phyloP scores from a whole-genome alignment of 768 basidiomycete genomes.

The Lactarius indigo region DNA sequence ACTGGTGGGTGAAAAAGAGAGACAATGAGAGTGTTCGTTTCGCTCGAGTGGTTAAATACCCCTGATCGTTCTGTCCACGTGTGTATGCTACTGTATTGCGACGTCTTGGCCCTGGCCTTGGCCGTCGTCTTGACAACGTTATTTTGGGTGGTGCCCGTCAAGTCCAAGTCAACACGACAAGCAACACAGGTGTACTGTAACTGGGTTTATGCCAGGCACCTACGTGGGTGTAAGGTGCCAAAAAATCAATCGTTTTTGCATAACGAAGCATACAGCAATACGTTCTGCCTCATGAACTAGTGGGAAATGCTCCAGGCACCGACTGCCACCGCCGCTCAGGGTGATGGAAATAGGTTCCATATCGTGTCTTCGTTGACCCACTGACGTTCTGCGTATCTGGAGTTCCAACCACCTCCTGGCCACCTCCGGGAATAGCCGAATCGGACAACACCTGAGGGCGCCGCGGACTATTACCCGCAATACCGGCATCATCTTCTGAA shows the following conservation, averaged over 20 bases:
- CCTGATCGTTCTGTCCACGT: background rate
- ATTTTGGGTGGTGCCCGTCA: background rate
- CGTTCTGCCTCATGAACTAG: slow-evolving; percentile 3
- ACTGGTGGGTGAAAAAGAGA: background rate
- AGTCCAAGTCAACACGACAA: too few species aligned
- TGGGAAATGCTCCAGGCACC: slow-evolving; percentile 58
- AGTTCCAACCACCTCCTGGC: slow-evolving; percentile 27
- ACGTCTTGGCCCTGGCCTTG: too few species aligned
- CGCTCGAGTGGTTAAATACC: background rate
- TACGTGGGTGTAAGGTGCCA: background rate
- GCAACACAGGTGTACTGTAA: background rate
- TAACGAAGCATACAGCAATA: background rate
- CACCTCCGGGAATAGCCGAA: slow-evolving; percentile 27
- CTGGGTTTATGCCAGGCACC: background rate
- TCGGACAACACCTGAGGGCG: slow-evolving; percentile 40
- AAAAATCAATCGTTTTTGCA: background rate
- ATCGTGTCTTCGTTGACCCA: slow-evolving; percentile 39
- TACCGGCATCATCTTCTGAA: slow-evolving; percentile 43
- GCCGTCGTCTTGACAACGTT: background rate
- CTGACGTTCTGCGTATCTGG: slow-evolving; percentile 23
- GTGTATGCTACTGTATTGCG: background rate
- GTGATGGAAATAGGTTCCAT: slow-evolving; percentile 83
- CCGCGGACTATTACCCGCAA: slow-evolving; percentile 31
- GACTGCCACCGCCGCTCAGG: slow-evolving; percentile 62
- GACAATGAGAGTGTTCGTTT: background rate